Evolutionary conservation across 1,284 basidiomycete species (phyloP).

Genomic region (Cutaneotrichosporon sp.): DNA sequence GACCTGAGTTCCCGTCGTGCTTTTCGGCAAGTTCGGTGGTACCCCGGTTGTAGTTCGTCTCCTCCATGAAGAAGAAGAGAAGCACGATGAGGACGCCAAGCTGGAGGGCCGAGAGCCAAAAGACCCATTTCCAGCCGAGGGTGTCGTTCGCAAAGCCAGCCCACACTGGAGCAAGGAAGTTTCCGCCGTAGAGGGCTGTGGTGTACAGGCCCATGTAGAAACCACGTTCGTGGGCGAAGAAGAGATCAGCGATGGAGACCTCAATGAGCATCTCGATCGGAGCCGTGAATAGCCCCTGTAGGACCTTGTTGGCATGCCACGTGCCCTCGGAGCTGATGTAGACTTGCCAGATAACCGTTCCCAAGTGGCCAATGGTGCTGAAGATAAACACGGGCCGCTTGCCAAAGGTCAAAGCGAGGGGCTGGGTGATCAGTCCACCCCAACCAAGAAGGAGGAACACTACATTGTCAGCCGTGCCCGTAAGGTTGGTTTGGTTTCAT

Average conservation of each 20-base stretch:
- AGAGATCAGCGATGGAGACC: conserved; percentile 16
- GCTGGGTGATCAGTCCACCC: conserved; percentile 25
- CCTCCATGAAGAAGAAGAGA: conserved; percentile 22
- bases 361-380: conserved; percentile 9
- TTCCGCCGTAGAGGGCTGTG: conserved; percentile 14
- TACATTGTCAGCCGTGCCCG: conserved; percentile 1
- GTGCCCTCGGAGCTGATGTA: conserved; percentile 13
- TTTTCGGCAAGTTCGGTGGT: conserved; percentile 16
- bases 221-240: conserved; percentile 24
- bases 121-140: conserved; percentile 23
- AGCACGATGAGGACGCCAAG: conserved; percentile 10
- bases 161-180: conserved; percentile 16
- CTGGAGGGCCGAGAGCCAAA: conserved; percentile 18
- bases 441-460: conserved; percentile 28
- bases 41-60: conserved; percentile 26
- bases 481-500: too few species aligned
- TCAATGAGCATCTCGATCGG: conserved; percentile 25
- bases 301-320: conserved; percentile 23
- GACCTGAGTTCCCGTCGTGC: background rate
- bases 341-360: conserved; percentile 18
- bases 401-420: conserved; percentile 24
- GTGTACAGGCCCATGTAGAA: conserved; percentile 23
- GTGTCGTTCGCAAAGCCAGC: conserved; percentile 22
- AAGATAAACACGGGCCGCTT: conserved; percentile 24
- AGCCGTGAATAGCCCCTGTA: conserved; percentile 19